Percentiles rank a stretch among this genome's conserved stretches.
These are phyloP conservation scores for Globisporangium camurandrum DNA, from an alignment of 352 stramenopile species.

Conservation along the genomic window DNA sequence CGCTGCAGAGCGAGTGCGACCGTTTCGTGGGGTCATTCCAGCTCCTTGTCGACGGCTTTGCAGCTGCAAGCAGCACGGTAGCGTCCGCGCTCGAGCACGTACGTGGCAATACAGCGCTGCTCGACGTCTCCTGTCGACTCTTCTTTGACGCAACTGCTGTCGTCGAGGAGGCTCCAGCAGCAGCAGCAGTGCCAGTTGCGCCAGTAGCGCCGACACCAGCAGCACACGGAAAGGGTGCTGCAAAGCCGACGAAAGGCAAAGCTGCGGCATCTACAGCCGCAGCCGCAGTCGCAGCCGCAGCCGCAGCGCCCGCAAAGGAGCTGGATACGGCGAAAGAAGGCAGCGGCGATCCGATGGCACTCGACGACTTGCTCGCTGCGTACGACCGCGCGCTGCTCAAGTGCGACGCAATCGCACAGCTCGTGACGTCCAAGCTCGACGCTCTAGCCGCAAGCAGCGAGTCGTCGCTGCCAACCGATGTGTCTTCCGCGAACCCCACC, in stretches of 20 bases:
- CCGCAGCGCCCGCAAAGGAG: slow-evolving; percentile 11
- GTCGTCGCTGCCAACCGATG: neutral
- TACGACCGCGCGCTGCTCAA: slow-evolving; percentile 40
- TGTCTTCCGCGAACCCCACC: slow-evolving; percentile 3
- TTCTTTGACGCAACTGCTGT: slow-evolving; percentile 27
- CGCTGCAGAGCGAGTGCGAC: slow-evolving; percentile 65
- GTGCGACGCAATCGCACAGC: slow-evolving; percentile 31
- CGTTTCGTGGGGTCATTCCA: slow-evolving; percentile 54
- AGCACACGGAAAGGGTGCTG: slow-evolving; percentile 17
- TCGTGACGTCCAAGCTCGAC: slow-evolving; percentile 14
- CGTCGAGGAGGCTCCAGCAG: slow-evolving; percentile 11
- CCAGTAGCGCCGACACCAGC: slow-evolving; percentile 4
- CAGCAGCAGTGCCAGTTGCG: slow-evolving; percentile 2
- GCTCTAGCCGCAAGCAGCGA: neutral
- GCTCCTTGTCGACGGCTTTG: slow-evolving; percentile 45
- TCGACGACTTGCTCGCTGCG: slow-evolving; percentile 32
- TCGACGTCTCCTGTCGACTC: slow-evolving; percentile 31
- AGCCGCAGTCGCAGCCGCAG: slow-evolving; percentile 10
- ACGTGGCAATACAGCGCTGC: slow-evolving; percentile 11
- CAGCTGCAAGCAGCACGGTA: slow-evolving; percentile 24
- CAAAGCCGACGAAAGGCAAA: slow-evolving; percentile 35
- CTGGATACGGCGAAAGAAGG: slow-evolving; percentile 8
- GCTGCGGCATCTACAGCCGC: slow-evolving; percentile 12
- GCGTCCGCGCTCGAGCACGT: slow-evolving; percentile 24
- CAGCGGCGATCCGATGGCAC: slow-evolving; percentile 17